Evolutionary conservation across 2,329 filamentous ascomycete species (phyloP), one percentile per base, ranked within the genome.

Genomic region (Xylariaceae sp.): DNA sequence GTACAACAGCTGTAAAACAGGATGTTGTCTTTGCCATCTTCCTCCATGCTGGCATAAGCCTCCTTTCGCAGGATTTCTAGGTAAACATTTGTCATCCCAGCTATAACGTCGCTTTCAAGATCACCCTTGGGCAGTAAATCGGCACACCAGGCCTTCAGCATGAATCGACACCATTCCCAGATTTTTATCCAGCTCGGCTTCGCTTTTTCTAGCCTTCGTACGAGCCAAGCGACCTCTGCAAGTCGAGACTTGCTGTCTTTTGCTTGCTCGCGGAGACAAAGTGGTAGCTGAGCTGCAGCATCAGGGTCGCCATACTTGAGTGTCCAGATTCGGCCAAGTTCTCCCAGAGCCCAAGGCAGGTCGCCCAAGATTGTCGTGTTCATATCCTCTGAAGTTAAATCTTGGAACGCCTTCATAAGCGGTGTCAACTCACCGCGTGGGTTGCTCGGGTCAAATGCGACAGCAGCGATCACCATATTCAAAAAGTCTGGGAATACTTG

Each of bases 1-100:
- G 15, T 37, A 11, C 15, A 17, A 15, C 37, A 39, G 8, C 9
- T 37, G 19, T 50, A 50, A 33, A 49, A 4, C 6, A 50, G 16
- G 0, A 48, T 22, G 12, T 46, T 22, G 1, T 39, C 39, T 3
- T 15, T 3, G 9, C 37, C n/a, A 1, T 37, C 35, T 1, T 41
- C 18, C 3, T 31, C n/a, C 7, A 46, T 17, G 22, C 29, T 26
- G 13, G 30, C 12, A 15, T n/a, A 3, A 1, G 24, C 30, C 28
- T 48, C 43, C 1, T n/a, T 2, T 12, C 24, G 35, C 9, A 47
- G 38, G 1, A 34, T 19, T 4, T 41, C 29, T 4, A 41, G 30
- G 19, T 50, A 37, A 3, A 39, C 30, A 19, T 38, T 18, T 8
- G 48, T 45, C 38, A 50, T 19, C 13, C 2, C 4, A 1, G 2